Evolutionary conservation across 2,329 filamentous ascomycete species (phyloP).

Genomic region (Beauveria pseudobassiana): DNA sequence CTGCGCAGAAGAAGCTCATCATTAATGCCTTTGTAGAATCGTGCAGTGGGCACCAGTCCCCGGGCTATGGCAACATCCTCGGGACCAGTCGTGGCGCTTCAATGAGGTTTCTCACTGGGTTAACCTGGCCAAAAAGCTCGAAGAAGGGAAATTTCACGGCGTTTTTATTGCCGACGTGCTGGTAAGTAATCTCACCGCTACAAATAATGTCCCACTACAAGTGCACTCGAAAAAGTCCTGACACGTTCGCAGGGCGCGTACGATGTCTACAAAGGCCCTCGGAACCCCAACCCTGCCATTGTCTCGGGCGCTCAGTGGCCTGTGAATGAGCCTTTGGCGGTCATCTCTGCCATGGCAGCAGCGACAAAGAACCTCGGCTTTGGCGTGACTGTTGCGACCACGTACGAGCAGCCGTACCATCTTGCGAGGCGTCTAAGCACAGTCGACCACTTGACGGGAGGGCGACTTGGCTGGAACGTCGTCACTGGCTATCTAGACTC

Average conservation of each 20-base stretch:
- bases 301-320: slow-evolving; percentile 61
- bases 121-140: slow-evolving; percentile 37
- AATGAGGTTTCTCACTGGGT: slow-evolving; percentile 54
- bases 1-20: slow-evolving; percentile 26
- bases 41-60: slow-evolving; percentile 39
- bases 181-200: slow-evolving; percentile 13
- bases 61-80: slow-evolving; percentile 50
- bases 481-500: slow-evolving; percentile 63
- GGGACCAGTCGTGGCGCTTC: slow-evolving; percentile 55
- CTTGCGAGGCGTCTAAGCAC: slow-evolving; percentile 58
- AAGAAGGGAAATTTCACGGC: slow-evolving; percentile 51
- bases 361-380: slow-evolving; percentile 61
- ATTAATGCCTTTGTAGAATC: slow-evolving; percentile 36
- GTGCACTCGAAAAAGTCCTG: too few species aligned
- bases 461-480: slow-evolving; percentile 45
- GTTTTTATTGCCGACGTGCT: slow-evolving; percentile 60
- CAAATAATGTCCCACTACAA: too few species aligned
- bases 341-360: slow-evolving; percentile 60
- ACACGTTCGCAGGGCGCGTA: slow-evolving; percentile 42
- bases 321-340: slow-evolving; percentile 57
- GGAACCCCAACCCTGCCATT: slow-evolving; percentile 44
- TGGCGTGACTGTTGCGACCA: slow-evolving; percentile 59
- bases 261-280: slow-evolving; percentile 59
- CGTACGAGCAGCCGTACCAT: slow-evolving; percentile 63
- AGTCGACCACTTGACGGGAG: slow-evolving; percentile 58